Conservation (phyloP, 192 early-diverging fungal genomes). For the Gigaspora rosea region DNA sequence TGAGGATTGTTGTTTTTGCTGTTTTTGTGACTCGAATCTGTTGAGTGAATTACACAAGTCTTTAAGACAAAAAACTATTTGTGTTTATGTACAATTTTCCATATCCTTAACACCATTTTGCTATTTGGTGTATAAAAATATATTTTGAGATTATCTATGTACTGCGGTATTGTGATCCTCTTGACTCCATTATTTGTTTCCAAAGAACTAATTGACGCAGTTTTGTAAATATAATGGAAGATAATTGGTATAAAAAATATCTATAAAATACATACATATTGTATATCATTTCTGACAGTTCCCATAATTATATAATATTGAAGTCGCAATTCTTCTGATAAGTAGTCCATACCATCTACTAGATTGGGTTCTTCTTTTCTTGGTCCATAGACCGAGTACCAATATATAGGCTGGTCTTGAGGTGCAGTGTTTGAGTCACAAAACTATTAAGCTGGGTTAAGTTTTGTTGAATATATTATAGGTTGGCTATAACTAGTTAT, state of each 20-base stretch:
- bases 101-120: conserved; percentile 5
- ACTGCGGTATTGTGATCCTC: neutral
- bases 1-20: too few species aligned
- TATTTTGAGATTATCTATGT: neutral
- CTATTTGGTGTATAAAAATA: neutral
- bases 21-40: too few species aligned
- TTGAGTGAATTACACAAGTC: too few species aligned
- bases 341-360: conserved; percentile 51
- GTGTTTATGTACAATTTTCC: neutral
- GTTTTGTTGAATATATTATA: too few species aligned
- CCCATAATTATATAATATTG: conserved; percentile 41
- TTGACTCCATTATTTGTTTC: conserved; percentile 1
- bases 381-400: conserved; percentile 38
- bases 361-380: conserved; percentile 55
- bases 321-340: conserved; percentile 58
- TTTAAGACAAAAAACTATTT: neutral
- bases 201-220: neutral
- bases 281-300: conserved; percentile 10
- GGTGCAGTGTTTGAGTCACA: too few species aligned
- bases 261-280: conserved; percentile 23
- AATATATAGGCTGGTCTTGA: conserved; percentile 35
- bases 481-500: too few species aligned
- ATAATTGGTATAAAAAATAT: neutral
- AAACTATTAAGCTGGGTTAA: too few species aligned
- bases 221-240: neutral